phyloP scores from a whole-genome alignment of 139 green algal species.

The Protoeuglena noctilucae region DNA sequence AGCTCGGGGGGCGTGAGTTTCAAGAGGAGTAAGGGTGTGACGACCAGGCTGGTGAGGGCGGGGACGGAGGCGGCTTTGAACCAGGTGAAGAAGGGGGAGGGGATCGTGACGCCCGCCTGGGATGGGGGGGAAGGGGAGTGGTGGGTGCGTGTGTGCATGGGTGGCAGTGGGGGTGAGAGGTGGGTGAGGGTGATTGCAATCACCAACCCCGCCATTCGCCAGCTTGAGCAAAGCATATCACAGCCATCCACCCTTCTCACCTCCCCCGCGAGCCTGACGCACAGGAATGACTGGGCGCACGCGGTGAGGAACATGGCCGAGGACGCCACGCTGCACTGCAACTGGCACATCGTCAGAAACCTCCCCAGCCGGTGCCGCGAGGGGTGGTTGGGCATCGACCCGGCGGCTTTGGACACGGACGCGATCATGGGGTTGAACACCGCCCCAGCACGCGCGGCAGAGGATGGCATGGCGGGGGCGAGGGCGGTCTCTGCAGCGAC shows the following conservation, averaged over 20 bases:
- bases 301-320: slow-evolving; percentile 12
- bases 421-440: slow-evolving; percentile 1
- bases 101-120: not conserved
- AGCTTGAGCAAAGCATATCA: too few species aligned
- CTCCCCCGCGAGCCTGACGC: slow-evolving; percentile 7
- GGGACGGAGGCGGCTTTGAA: slow-evolving; percentile 4
- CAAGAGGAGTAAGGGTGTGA: too few species aligned
- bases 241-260: too few species aligned
- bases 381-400: not conserved
- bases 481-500: not conserved
- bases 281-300: slow-evolving; percentile 9
- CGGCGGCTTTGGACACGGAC: not conserved
- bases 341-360: slow-evolving; percentile 5
- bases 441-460: not conserved
- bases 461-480: slow-evolving; percentile 1
- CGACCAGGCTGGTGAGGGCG: too few species aligned
- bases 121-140: too few species aligned
- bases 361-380: not conserved
- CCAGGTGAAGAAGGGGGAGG: slow-evolving; percentile 10
- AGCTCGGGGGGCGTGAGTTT: too few species aligned
- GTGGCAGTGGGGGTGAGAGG: too few species aligned
- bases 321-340: slow-evolving; percentile 5
- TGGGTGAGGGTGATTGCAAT: too few species aligned
- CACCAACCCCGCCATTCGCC: too few species aligned
- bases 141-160: too few species aligned